Conservation (phyloP, 495 filamentous ascomycete species). For the Neurospora africana region DNA sequence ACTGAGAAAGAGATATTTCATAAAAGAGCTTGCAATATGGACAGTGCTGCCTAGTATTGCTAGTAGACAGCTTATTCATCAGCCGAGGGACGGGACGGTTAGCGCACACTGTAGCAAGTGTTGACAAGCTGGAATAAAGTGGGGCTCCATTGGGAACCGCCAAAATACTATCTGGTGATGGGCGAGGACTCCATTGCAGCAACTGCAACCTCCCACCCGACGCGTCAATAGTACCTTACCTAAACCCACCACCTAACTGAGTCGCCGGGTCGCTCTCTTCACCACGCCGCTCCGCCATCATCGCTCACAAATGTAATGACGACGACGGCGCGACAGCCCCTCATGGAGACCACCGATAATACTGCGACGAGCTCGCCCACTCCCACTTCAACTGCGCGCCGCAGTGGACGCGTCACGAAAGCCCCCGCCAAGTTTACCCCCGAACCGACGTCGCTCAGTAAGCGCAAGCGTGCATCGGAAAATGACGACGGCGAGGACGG, state of each 20-base stretch:
- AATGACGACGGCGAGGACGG: conserved; percentile 36
- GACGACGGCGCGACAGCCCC: conserved; percentile 20
- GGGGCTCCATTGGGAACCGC: conserved; percentile 5
- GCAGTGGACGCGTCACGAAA: conserved; percentile 72
- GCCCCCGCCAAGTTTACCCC: conserved; percentile 57
- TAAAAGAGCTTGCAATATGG: neutral
- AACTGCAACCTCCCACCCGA: conserved; percentile 8
- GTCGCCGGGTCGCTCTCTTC: conserved; percentile 1
- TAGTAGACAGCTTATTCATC: neutral
- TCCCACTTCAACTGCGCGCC: conserved; percentile 45
- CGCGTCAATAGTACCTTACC: conserved; percentile 25
- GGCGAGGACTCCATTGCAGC: neutral
- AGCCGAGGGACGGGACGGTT: neutral
- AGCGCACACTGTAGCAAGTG: neutral
- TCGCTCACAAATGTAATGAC: conserved; percentile 24
- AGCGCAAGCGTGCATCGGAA: conserved; percentile 46
- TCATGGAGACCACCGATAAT: conserved; percentile 47
- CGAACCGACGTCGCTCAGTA: conserved; percentile 32
- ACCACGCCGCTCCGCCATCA: conserved; percentile 6
- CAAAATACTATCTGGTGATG: conserved; percentile 24
- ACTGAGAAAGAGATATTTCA: neutral
- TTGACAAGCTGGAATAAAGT: neutral
- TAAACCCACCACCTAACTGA: conserved; percentile 4
- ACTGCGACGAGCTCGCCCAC: conserved; percentile 44
- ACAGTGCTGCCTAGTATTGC: neutral